Evolutionary conservation across 345 rosid species (phyloP), one percentile per base, ranked within the genome.

Genomic region (Syzygium grande): DNA sequence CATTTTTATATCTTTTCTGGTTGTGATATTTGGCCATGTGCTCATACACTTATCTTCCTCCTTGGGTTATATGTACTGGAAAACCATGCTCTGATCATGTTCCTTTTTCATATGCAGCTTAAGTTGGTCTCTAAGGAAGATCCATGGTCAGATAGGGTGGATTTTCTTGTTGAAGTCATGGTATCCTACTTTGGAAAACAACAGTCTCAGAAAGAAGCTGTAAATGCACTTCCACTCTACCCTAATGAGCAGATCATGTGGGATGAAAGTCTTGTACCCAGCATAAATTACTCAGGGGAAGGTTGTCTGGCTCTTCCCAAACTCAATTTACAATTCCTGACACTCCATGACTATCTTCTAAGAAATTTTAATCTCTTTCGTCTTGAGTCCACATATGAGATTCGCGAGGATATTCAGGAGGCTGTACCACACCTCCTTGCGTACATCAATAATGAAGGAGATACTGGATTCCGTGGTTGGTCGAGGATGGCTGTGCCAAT

Each of bases 191-290:
- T 98, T 89, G 98, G 94, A 91, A 98, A 94, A 91, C 99, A 96
- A 77, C 96, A 92, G 88, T 98, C 99, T 85, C 99, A 98, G 90
- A 98, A 95, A 89, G 99, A 98, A 93, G 96, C 99, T 73, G 96
- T 98, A 91, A 98, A 98, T 93, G 98, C 99, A 52, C 98, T 98
- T 84, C 99, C 99, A 7, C 94, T 98, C 84, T 98, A 98, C 92
- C 99, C 99, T 61, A 98, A 98, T 88, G 99, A 98, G 94, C 99
- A 95, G 91, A 95, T 98, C 87, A 98, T 98, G 99, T 98, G 99
- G 99, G 99, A 98, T 89, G 99, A 98, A 91, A 98, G 99, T 83
- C 92, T 98, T 90, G 98, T 98, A 63, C 99, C 99, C 7, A 98
- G 99, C 93, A 98, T 98, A 87, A 98, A 98, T 91, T 98, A 96